phyloP scores from a whole-genome alignment of 176 grass and related monocot species.

The Musa beccarii region DNA sequence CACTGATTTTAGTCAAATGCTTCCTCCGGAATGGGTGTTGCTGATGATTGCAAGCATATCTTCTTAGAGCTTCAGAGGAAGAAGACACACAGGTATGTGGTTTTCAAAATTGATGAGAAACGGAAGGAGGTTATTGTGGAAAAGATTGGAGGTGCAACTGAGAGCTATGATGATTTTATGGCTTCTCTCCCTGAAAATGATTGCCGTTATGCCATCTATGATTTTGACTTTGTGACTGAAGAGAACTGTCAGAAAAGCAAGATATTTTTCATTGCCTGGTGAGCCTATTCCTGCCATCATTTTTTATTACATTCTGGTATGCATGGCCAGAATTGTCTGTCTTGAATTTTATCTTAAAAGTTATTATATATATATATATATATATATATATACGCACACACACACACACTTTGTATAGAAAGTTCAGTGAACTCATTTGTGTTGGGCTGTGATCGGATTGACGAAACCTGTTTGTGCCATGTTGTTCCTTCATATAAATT shows the following conservation, averaged over 20 bases:
- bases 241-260: conserved; percentile 98
- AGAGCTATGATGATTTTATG: conserved; percentile 93
- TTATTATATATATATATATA: too few relatives aligned
- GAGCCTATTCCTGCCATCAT: conserved; percentile 20
- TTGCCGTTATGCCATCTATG: conserved; percentile 87
- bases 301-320: not conserved
- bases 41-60: conserved; percentile 47
- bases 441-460: too few relatives aligned
- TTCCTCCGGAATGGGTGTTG: conserved; percentile 67
- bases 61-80: conserved; percentile 72
- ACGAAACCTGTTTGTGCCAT: too few relatives aligned
- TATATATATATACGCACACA: too few relatives aligned
- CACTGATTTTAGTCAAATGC: conserved; percentile 55
- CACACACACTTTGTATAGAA: too few relatives aligned
- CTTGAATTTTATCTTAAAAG: too few relatives aligned
- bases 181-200: conserved; percentile 88
- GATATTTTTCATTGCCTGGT: conserved; percentile 98
- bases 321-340: too few relatives aligned
- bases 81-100: conserved; percentile 68
- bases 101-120: conserved; percentile 91
- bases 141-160: conserved; percentile 70
- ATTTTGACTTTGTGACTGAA: conserved; percentile 90
- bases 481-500: too few relatives aligned
- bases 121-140: conserved; percentile 75
- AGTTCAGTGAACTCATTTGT: too few relatives aligned